Evolutionary conservation across 1,139 yeast genomes (phyloP).

Genomic region (Kodamaea sp.): DNA sequence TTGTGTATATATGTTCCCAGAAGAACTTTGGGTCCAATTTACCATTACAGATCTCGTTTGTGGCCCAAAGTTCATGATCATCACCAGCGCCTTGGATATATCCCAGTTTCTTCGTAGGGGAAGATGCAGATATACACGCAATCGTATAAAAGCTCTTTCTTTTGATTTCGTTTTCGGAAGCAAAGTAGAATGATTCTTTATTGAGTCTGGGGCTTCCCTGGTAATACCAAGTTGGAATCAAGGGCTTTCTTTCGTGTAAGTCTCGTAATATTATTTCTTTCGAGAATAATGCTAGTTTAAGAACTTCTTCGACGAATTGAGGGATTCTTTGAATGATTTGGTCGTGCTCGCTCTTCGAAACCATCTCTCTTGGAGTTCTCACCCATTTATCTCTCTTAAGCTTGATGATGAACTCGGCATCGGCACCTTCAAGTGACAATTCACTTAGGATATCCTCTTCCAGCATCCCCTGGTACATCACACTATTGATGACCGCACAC

Average conservation of each 20-base stretch:
- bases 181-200: constrained; percentile 5
- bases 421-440: constrained; percentile 8
- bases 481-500: constrained; percentile 74
- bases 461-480: constrained; percentile 37
- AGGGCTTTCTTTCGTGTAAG: constrained; percentile 39
- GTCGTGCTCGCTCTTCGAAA: constrained; percentile 56
- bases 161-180: not conserved
- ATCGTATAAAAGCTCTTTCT: constrained; percentile 18
- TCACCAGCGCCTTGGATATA: constrained; percentile 94
- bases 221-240: constrained; percentile 69
- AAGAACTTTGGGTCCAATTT: constrained; percentile 50
- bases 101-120: constrained; percentile 23
- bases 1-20: constrained; percentile 44
- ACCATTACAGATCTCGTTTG: constrained; percentile 32
- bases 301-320: constrained; percentile 44
- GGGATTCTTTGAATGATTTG: constrained; percentile 51
- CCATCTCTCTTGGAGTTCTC: constrained; percentile 49
- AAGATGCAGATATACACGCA: constrained; percentile 63
- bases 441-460: constrained; percentile 9
- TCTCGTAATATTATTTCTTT: constrained; percentile 26
- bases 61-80: constrained; percentile 87
- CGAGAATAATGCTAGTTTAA: constrained; percentile 33
- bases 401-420: constrained; percentile 11
- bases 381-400: constrained; percentile 26
- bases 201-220: not conserved